A percentile compares a stretch with the other conserved stretches of the same genome.
phyloP scores from a whole-genome alignment of 257 asterid species.

The Solanum bukasovii region DNA sequence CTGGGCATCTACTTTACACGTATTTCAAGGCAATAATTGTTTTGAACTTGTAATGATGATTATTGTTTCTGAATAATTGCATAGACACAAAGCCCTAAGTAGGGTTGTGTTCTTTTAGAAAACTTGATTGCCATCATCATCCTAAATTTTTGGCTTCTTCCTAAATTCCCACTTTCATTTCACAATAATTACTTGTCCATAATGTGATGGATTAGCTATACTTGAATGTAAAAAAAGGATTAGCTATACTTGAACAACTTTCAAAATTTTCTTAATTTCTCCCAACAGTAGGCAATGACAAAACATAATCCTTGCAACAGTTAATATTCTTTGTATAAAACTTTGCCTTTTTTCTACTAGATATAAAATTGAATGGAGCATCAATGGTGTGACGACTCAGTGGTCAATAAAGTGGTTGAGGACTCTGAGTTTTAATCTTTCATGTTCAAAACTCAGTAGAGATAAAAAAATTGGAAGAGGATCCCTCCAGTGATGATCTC shows the following conservation, averaged over 20 bases:
- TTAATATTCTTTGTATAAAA: too few species aligned
- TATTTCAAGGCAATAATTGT: conserved; percentile 18
- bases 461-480: too few species aligned
- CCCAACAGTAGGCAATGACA: not conserved
- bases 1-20: conserved; percentile 30
- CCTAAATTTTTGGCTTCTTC: conserved; percentile 1
- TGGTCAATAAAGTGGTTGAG: too few species aligned
- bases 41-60: conserved; percentile 23
- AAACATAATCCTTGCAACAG: not conserved
- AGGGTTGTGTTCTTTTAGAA: conserved; percentile 15
- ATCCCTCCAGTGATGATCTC: too few species aligned
- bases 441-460: too few species aligned
- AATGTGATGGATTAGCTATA: too few species aligned
- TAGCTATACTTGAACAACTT: not conserved
- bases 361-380: not conserved
- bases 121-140: conserved; percentile 24
- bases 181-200: not conserved
- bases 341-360: not conserved
- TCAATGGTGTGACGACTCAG: too few species aligned
- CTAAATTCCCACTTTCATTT: not conserved
- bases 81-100: conserved; percentile 17
- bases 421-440: too few species aligned
- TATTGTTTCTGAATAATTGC: conserved; percentile 25
- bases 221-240: too few species aligned
- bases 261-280: not conserved